These are phyloP conservation scores for Spathaspora girioi DNA, from an alignment of 805 yeast species.

Conservation along the genomic window DNA sequence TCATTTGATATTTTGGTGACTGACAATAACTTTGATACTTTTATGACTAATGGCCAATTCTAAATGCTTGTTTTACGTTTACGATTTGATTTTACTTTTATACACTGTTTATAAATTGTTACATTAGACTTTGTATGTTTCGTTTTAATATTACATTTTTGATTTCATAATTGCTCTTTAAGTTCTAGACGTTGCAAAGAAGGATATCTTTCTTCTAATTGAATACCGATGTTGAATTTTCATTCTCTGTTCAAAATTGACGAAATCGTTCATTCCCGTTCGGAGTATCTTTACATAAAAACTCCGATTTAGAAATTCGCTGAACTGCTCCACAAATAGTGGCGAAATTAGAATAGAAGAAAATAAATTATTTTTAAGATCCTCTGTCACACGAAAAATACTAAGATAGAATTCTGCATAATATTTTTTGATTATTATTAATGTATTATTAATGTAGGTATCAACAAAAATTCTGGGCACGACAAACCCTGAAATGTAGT, in stretches of 20 bases:
- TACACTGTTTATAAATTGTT: not conserved
- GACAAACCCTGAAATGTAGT: no score
- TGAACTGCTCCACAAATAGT: not conserved
- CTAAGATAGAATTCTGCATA: not conserved
- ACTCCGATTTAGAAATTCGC: not conserved
- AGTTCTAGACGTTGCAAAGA: not conserved
- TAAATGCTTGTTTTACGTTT: not conserved
- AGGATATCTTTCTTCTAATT: not conserved
- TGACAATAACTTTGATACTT: conserved; percentile 5
- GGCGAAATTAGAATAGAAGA: not conserved
- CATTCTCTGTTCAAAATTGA: not conserved
- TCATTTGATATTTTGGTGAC: conserved; percentile 1
- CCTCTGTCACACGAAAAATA: not conserved
- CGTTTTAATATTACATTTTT: not conserved
- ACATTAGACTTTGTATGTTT: not conserved
- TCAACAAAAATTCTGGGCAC: no score
- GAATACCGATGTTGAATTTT: not conserved
- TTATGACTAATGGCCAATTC: conserved; percentile 1
- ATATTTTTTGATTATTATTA: not conserved
- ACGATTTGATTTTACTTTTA: not conserved
- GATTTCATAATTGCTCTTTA: not conserved
- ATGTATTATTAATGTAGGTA: no score
- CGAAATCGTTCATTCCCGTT: no score
- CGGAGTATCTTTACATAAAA: not conserved
- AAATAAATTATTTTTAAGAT: not conserved